Percentiles rank a stretch among this genome's conserved stretches.
Evolutionary conservation across 2,329 filamentous ascomycete species (phyloP).

Genomic region (Cytospora paraplurivora): DNA sequence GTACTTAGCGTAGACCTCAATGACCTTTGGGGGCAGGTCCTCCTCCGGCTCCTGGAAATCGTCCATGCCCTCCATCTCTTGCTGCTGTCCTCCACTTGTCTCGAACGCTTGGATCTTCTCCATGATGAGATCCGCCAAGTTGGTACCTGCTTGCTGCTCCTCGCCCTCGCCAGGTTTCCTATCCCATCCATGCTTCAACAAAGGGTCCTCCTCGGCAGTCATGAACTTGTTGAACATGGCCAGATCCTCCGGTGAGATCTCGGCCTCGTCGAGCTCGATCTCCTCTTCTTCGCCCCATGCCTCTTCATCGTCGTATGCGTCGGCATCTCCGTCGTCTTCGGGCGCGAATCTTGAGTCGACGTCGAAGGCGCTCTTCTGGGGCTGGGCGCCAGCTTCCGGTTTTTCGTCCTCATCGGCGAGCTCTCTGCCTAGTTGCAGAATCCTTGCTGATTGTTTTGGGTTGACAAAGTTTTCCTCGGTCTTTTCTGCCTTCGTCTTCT

Average conservation of each 20-base stretch:
- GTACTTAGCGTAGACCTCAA: conserved; percentile 91
- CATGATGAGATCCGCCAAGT: conserved; percentile 89
- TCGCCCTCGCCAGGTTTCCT: conserved; percentile 43
- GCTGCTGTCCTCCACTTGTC: conserved; percentile 53
- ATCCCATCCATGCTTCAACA: conserved; percentile 68
- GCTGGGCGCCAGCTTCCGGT: conserved; percentile 47
- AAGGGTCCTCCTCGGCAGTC: conserved; percentile 70
- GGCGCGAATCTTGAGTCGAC: conserved; percentile 76
- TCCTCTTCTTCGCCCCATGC: conserved; percentile 79
- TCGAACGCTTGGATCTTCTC: conserved; percentile 94
- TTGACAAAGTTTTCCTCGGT: conserved; percentile 76
- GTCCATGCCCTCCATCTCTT: conserved; percentile 62
- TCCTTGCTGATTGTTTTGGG: conserved; percentile 83
- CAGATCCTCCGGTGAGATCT: conserved; percentile 86
- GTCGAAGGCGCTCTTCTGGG: conserved; percentile 68
- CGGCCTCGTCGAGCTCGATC: conserved; percentile 62
- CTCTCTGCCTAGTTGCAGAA: conserved; percentile 86
- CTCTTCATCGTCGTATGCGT: conserved; percentile 57
- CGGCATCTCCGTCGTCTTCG: conserved; percentile 51
- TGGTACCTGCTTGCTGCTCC: conserved; percentile 60
- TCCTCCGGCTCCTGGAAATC: conserved; percentile 80
- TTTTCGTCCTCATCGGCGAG: conserved; percentile 77
- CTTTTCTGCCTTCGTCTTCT: conserved; percentile 67
- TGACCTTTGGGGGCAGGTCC: conserved; percentile 79
- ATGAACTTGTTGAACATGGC: conserved; percentile 92